Evolutionary conservation across 345 rosid species (phyloP), one percentile per base, ranked within the genome.

Genomic region (Kandelia obovata): DNA sequence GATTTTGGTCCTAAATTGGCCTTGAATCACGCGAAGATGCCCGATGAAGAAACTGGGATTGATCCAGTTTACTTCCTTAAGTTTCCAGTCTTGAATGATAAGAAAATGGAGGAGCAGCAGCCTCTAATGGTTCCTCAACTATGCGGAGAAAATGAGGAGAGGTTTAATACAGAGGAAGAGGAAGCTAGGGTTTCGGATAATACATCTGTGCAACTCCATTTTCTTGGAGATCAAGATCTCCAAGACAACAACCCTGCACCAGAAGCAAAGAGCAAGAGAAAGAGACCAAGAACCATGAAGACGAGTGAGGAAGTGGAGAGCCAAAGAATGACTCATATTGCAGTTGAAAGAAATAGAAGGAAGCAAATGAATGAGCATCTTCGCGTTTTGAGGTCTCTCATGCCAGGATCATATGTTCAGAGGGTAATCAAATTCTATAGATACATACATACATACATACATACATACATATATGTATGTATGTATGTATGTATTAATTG

Each of bases 291-390:
- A 76, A 79, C 83, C 4, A 49, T 79, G 58, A 95, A 92, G 82
- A 90, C 99, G 16, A 92, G 79, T 34, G 96, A 92, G 74, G 98
- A 92, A 77, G 97, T 90, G 4, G 97, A 96, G 71, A 96, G 90
- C 86, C 98, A 96, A 64, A 30, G 97, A 55, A 90, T 90, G 96
- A 88, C 94, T 68, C 99, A 92, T 65, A 96, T 96, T 16, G 97
- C 99, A 0, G 98, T 96, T 0, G 99, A 90, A 71, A 83, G 98
- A 64, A 90, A 92, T 71, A 72, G 99, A 46, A 82, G 99, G 75
- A 88, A 88, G 84, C 98, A 92, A 75, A 95, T 95, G 98, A 95
- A 95, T 64, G 99, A 92, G 53, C 97, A 95, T 84, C 93, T 95
- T 61, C 85, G 96, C 25, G 96, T 92, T 58, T 73, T 95, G 62